These are phyloP conservation scores for Primulina eburnea DNA, from an alignment of 257 asterid genomes.

Conservation along the genomic window DNA sequence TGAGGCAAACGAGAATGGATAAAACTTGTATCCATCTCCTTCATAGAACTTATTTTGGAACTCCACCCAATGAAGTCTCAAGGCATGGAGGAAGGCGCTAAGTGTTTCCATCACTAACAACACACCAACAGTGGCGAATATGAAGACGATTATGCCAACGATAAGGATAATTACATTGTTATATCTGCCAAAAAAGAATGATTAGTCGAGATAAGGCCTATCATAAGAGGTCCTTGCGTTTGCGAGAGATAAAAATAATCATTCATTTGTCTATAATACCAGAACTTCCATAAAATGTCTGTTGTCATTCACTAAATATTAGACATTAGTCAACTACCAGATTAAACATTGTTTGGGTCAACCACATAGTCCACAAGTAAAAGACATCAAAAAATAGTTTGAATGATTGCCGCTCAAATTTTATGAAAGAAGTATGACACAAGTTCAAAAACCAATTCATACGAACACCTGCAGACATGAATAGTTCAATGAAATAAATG, in stretches of 20 bases:
- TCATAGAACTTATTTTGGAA: constrained; percentile 92
- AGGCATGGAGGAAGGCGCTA: constrained; percentile 94
- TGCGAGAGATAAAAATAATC: neutral
- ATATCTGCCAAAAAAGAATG: constrained; percentile 48
- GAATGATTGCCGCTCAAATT: neutral
- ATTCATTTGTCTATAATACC: neutral
- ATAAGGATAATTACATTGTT: constrained; percentile 67
- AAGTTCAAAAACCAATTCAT: constrained; percentile 3
- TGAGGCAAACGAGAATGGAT: constrained; percentile 66
- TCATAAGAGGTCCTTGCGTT: constrained; percentile 8
- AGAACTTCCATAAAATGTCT: neutral
- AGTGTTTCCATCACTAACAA: constrained; percentile 96
- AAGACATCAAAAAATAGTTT: neutral
- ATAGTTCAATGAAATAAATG: constrained; percentile 14
- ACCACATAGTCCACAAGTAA: neutral
- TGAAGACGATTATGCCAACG: constrained; percentile 67
- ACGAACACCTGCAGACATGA: constrained; percentile 16
- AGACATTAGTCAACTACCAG: neutral
- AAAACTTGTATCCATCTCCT: constrained; percentile 95
- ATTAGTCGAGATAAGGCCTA: neutral
- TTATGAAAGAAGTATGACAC: neutral
- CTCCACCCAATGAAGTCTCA: constrained; percentile 99
- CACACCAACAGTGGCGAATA: constrained; percentile 88
- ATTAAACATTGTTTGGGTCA: neutral
- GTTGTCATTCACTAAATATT: neutral